Evolutionary conservation across 169 alveolate species (phyloP).

Genomic region (Perkinsus olseni): DNA sequence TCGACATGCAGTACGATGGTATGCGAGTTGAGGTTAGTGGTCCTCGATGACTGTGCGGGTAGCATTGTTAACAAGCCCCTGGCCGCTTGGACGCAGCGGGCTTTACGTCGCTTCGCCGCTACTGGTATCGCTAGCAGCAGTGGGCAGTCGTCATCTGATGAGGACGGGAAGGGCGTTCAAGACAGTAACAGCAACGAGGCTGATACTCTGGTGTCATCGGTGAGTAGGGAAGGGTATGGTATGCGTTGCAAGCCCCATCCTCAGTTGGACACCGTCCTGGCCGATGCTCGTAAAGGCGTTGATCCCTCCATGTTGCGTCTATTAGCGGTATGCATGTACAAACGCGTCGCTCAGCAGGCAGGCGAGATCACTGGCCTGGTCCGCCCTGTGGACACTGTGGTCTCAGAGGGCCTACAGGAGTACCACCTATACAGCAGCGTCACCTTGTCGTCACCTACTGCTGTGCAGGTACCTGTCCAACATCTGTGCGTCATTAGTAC

Average conservation of each 20-base stretch:
- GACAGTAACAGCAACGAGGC: not conserved
- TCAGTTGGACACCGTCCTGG: not conserved
- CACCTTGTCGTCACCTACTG: no score
- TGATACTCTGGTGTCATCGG: not conserved
- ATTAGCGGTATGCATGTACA: not conserved
- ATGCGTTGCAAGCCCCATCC: no score
- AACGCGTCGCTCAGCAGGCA: not conserved
- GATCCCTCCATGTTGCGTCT: not conserved
- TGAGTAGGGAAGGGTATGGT: no score
- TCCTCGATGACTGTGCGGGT: not conserved
- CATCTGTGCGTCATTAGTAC: not conserved
- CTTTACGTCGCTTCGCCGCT: not conserved
- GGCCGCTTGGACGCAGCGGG: not conserved
- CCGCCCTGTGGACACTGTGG: not conserved
- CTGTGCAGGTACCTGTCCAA: no score
- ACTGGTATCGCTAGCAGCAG: no score
- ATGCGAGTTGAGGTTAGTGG: not conserved
- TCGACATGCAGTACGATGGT: not conserved
- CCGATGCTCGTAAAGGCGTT: not conserved
- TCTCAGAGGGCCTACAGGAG: not conserved
- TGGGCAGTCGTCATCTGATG: not conserved
- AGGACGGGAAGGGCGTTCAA: not conserved
- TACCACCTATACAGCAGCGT: not conserved
- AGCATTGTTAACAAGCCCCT: not conserved
- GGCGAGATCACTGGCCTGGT: not conserved